Evolutionary conservation across 2,329 filamentous ascomycete genomes (phyloP).

Genomic region (Incumbomyces delicatus): DNA sequence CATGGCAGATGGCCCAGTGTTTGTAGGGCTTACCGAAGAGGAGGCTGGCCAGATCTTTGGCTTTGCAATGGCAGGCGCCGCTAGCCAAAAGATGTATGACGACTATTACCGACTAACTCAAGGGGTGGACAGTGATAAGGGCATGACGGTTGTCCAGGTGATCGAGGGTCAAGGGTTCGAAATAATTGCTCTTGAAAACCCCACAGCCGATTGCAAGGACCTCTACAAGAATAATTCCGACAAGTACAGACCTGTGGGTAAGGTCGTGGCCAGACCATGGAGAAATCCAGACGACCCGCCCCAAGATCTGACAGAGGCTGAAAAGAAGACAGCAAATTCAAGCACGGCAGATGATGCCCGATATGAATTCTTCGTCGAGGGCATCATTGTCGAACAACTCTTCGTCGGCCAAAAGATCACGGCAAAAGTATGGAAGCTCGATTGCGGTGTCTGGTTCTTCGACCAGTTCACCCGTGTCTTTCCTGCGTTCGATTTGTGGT

Average conservation of each 20-base stretch:
- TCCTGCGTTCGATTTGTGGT: constrained; percentile 54
- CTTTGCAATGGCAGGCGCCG: constrained; percentile 41
- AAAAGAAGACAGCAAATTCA: constrained; percentile 17
- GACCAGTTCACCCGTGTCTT: constrained; percentile 47
- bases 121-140: constrained; percentile 23
- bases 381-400: constrained; percentile 46
- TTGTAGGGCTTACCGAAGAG: constrained; percentile 33
- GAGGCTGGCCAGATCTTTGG: constrained; percentile 42
- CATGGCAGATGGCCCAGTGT: constrained; percentile 19
- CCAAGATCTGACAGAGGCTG: constrained; percentile 30
- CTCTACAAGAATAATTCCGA: constrained; percentile 39
- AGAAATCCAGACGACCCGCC: constrained; percentile 31
- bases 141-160: constrained; percentile 33
- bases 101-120: constrained; percentile 26
- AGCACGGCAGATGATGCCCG: constrained; percentile 28
- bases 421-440: constrained; percentile 46
- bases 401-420: constrained; percentile 56
- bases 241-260: constrained; percentile 43
- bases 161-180: constrained; percentile 49
- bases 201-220: constrained; percentile 34
- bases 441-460: constrained; percentile 55
- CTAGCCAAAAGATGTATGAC: constrained; percentile 28
- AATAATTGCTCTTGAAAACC: constrained; percentile 43
- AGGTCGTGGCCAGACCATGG: constrained; percentile 43
- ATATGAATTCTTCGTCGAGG: constrained; percentile 59